Evolutionary conservation across 345 rosid species (phyloP), one percentile per base, ranked within the genome.

Genomic region (Salix arbutifolia): DNA sequence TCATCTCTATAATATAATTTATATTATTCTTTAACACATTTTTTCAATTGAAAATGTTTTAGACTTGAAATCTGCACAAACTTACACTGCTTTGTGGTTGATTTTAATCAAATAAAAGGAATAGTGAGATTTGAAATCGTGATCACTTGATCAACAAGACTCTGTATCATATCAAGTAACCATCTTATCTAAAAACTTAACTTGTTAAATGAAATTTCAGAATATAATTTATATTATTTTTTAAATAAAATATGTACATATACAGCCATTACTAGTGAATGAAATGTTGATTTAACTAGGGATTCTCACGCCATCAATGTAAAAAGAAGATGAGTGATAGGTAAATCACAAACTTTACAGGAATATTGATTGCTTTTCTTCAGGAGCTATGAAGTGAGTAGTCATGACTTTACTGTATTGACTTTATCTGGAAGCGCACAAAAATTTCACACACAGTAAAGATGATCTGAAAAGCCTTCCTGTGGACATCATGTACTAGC

Each of bases 31-130:
- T 0, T 33, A 33, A 33, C 6, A 4, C 6, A 33, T 0, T 5
- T 33, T 4, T 0, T 4, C 1, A 5, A 33, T 0, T 33, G 6
- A 33, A 33, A 33, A 0, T 0, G 0, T 33, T 33, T 33, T 33
- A 4, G 5, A 33, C 1, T 33, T 33, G 35, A 33, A 33, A 33
- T 5, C 4, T 33, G 0, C 6, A 33, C 6, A 4, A 0, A 30
- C 31, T 30, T 30, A 0, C 0, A 30, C 0, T 30, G 4, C 4
- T 5, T 33, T 33, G 35, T 33, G 6, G 6, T 33, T 33, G 35
- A 0, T 33, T 33, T 33, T 33, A 4, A 33, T 33, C 6, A 33
- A 33, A 33, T 33, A 33, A 1, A 33, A 33, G 0, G 1, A 6
- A 4, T 33, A 33, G 37, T 33, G 6, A 33, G 37, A 5, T 33